A percentile compares a stretch with the other conserved stretches of the same genome.
phyloP scores from a whole-genome alignment of 2,329 filamentous ascomycete species.

The Fusarium sp. region DNA sequence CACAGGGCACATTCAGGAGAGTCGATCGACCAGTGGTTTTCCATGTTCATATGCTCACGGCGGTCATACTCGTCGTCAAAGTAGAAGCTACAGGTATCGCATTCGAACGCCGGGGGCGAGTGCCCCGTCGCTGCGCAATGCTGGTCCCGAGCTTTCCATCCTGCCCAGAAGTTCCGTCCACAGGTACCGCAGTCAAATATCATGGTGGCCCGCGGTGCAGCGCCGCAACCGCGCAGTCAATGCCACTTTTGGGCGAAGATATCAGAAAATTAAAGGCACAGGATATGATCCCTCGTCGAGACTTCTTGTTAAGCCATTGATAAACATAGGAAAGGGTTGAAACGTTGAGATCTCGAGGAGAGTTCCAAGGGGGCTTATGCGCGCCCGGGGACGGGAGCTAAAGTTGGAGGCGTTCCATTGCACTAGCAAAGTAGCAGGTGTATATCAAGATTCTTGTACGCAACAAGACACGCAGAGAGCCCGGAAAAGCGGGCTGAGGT shows the following conservation, averaged over 20 bases:
- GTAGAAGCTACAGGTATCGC: conserved; percentile 46
- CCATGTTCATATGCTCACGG: conserved; percentile 50
- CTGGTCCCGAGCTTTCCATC: conserved; percentile 45
- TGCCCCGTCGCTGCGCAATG: conserved; percentile 51
- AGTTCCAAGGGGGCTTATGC: background rate
- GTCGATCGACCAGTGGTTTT: conserved; percentile 46
- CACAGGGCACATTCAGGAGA: conserved; percentile 49
- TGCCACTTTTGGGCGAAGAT: background rate
- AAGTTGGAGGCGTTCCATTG: background rate
- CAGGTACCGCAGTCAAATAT: conserved; percentile 48
- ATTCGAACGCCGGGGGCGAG: conserved; percentile 45
- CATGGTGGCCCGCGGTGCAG: conserved; percentile 11
- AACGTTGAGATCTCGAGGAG: background rate
- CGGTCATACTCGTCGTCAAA: conserved; percentile 44
- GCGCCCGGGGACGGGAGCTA: background rate
- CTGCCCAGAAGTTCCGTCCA: conserved; percentile 41
- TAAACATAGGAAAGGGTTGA: background rate
- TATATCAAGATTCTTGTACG: background rate
- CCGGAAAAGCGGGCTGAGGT: background rate
- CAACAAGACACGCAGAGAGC: background rate
- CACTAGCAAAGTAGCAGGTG: background rate
- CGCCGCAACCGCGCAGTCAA: background rate
- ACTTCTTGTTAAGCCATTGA: background rate
- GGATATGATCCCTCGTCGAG: background rate
- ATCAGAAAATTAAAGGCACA: background rate